phyloP scores from a whole-genome alignment of 768 basidiomycete genomes.

The Leucosporidium yakuticum region DNA sequence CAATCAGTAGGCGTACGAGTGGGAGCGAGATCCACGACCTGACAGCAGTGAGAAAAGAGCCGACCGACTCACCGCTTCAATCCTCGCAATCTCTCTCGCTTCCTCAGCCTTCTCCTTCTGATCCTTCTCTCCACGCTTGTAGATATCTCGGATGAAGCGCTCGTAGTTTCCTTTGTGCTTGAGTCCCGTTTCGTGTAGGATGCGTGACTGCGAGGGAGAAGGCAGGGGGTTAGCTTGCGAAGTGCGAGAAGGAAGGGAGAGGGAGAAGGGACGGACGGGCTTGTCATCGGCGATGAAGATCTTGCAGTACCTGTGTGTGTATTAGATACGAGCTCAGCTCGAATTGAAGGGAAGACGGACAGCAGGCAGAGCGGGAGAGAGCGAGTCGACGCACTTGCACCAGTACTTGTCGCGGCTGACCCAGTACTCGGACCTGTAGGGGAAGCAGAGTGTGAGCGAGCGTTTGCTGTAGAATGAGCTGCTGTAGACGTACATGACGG shows the following conservation, averaged over 20 bases:
- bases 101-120: constrained; percentile 53
- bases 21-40: background rate
- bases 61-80: constrained; percentile 60
- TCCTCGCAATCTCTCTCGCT: constrained; percentile 72
- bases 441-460: too few relatives aligned
- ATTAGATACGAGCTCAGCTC: constrained; percentile 46
- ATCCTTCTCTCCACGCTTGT: constrained; percentile 67
- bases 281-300: constrained; percentile 95
- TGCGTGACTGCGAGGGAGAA: constrained; percentile 58
- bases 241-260: background rate
- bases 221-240: background rate
- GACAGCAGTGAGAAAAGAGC: constrained; percentile 4
- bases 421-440: constrained; percentile 80
- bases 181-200: constrained; percentile 86
- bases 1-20: background rate
- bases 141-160: constrained; percentile 81
- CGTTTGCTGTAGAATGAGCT: too few relatives aligned
- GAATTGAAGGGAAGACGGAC: too few relatives aligned
- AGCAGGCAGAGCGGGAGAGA: too few relatives aligned
- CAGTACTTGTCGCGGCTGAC: constrained; percentile 95
- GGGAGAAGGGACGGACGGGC: constrained; percentile 39
- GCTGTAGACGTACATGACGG: too few relatives aligned
- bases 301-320: constrained; percentile 81
- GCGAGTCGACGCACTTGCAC: constrained; percentile 70
- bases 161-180: constrained; percentile 93